Percentiles rank a stretch among this genome's conserved stretches.
Conservation (phyloP, 176 grass and related monocot genomes). For the Avena atlantica region DNA sequence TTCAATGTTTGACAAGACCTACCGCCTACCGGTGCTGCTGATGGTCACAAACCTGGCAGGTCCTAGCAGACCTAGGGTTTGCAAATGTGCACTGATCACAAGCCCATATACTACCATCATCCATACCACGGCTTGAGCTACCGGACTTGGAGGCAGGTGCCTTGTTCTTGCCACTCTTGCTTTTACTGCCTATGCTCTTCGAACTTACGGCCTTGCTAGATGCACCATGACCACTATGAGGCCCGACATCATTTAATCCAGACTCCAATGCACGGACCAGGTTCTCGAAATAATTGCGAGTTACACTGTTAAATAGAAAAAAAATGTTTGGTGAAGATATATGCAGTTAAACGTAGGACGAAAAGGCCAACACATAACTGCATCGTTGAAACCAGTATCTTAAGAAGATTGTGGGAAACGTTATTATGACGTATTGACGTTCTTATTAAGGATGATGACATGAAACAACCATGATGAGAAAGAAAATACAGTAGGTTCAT, state of each 20-base stretch:
- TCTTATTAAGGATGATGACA: conserved; percentile 4
- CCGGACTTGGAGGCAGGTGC: conserved; percentile 60
- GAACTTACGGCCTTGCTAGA: conserved; percentile 79
- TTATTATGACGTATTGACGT: neutral
- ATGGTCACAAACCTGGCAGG: conserved; percentile 87
- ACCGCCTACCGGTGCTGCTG: conserved; percentile 56
- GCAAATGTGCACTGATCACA: conserved; percentile 93
- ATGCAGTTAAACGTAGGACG: neutral
- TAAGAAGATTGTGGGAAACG: neutral
- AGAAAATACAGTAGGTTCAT: neutral
- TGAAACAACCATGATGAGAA: neutral
- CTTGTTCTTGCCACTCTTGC: conserved; percentile 78
- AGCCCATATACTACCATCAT: conserved; percentile 78
- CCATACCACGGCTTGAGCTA: conserved; percentile 55
- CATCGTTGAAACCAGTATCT: neutral
- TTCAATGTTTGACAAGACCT: conserved; percentile 34
- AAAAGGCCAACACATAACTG: neutral
- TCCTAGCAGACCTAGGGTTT: conserved; percentile 68
- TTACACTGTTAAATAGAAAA: conserved; percentile 66
- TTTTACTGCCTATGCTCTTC: conserved; percentile 68
- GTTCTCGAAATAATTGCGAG: conserved; percentile 99
- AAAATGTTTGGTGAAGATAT: conserved; percentile 23
- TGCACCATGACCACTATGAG: conserved; percentile 63
- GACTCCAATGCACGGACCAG: conserved; percentile 92
- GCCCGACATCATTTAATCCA: conserved; percentile 93